Evolutionary conservation across 129 eudicot species (phyloP), one percentile per base, ranked within the genome.

Genomic region (Kitagawia praeruptora): DNA sequence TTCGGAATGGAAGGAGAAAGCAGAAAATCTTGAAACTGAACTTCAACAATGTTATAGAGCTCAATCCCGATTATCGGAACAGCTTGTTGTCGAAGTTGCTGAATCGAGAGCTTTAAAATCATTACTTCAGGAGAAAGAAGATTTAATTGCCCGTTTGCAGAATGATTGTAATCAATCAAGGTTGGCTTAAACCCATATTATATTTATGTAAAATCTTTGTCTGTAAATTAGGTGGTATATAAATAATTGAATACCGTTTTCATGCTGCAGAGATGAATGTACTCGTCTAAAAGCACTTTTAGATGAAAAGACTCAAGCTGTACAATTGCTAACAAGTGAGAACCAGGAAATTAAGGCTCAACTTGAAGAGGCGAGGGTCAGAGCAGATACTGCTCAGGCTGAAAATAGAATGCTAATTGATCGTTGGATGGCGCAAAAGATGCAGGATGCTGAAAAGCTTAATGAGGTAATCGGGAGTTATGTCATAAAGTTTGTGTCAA

Each of bases 31-130:
- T 63, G 98, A 94, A 78, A 56, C 85, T 74, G 97, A 94, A 81
- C 92, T 94, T 83, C 98, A 94, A 83, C 98, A 94, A 78, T 94
- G 98, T 86, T 94, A 94, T 80, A 92, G 90, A 84, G 98, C 98
- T 85, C 98, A 94, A 81, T 77, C 97, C 75, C 93, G 96, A 75
- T 83, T 92, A 76, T 94, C 98, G 0, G 93, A 90, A 80, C 98
- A 94, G 88, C 97, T 94, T 84, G 98, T 94, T 76, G 96, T 88
- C 75, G 98, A 91, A 86, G 96, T 94, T 78, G 93, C 97, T 11
- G 98, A 94, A 69, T 88, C 89, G 70, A 82, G 98, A 87, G 87
- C 87, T 80, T 88, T 89, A 47, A 94, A 92, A 83, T 78, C 92
- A 18, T 83, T 81, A 82, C 79, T 86, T 71, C 91, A 91, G 77